phyloP scores from a whole-genome alignment of 768 basidiomycete species.

The Thelephora ganbajun region DNA sequence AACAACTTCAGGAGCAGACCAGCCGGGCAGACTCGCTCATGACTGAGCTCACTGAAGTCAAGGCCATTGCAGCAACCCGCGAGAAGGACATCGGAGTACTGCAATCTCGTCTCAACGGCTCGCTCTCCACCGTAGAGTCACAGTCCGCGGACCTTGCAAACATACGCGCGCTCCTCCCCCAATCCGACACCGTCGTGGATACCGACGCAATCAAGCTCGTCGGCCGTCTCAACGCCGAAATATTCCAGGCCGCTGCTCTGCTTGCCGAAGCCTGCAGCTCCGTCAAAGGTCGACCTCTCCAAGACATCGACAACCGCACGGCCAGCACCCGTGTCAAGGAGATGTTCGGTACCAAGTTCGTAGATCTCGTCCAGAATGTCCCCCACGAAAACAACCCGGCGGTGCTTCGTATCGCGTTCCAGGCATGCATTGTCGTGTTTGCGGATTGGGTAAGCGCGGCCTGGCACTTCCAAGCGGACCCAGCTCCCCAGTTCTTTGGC shows the following conservation, averaged over 20 bases:
- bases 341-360: background rate
- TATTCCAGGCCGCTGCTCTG: slow-evolving; percentile 32
- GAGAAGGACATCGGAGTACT: background rate
- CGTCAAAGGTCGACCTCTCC: slow-evolving; percentile 13
- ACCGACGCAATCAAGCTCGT: slow-evolving; percentile 31
- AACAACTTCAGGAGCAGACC: background rate
- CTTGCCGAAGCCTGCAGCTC: slow-evolving; percentile 23
- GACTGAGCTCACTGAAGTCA: background rate
- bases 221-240: slow-evolving; percentile 30
- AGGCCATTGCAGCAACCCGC: background rate
- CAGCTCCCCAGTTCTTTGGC: background rate
- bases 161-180: slow-evolving; percentile 16
- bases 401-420: slow-evolving; percentile 1
- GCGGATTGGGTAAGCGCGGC: background rate
- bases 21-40: background rate
- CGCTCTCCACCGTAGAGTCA: background rate
- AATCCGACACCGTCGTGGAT: slow-evolving; percentile 28
- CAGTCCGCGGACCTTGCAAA: background rate
- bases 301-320: background rate
- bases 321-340: background rate
- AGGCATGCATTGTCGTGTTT: background rate
- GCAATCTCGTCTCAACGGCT: background rate
- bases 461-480: slow-evolving; percentile 6
- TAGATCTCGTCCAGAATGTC: slow-evolving; percentile 3
- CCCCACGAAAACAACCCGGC: background rate